Conservation (phyloP, 2,329 filamentous ascomycete genomes). For the Clonostachys sp. region DNA sequence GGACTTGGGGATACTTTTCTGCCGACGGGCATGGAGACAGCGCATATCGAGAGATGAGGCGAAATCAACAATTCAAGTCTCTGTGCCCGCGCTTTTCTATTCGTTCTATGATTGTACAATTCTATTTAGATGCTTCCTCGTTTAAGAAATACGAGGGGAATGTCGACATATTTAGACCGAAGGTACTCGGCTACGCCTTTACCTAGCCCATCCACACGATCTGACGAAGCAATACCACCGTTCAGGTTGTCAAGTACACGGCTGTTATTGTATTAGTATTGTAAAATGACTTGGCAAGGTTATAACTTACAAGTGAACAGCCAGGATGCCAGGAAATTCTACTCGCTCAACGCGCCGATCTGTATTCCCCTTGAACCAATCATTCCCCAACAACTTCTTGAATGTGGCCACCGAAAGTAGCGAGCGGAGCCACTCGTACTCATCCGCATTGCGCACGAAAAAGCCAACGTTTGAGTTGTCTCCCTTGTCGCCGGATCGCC, state of each 20-base stretch:
- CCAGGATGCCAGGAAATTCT: conserved; percentile 25
- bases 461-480: conserved; percentile 32
- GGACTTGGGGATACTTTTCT: conserved; percentile 4
- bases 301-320: conserved; percentile 19
- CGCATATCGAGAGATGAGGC: too few relatives aligned
- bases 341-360: conserved; percentile 30
- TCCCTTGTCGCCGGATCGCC: conserved; percentile 27
- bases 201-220: conserved; percentile 36
- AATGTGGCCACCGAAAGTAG: conserved; percentile 30
- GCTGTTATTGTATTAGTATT: conserved; percentile 14
- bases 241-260: conserved; percentile 38
- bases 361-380: conserved; percentile 19
- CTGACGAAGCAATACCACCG: conserved; percentile 33
- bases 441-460: conserved; percentile 31
- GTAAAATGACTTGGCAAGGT: not conserved
- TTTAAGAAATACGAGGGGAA: conserved; percentile 34
- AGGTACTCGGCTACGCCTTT: conserved; percentile 41
- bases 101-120: not conserved
- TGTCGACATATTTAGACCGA: conserved; percentile 34
- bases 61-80: too few relatives aligned
- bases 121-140: conserved; percentile 22
- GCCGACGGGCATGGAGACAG: too few relatives aligned
- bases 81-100: too few relatives aligned
- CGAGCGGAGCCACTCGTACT: conserved; percentile 35
- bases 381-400: conserved; percentile 18